Evolutionary conservation across 225 moss, liverwort and hornwort species (phyloP).

Genomic region (Ulota crispa): DNA sequence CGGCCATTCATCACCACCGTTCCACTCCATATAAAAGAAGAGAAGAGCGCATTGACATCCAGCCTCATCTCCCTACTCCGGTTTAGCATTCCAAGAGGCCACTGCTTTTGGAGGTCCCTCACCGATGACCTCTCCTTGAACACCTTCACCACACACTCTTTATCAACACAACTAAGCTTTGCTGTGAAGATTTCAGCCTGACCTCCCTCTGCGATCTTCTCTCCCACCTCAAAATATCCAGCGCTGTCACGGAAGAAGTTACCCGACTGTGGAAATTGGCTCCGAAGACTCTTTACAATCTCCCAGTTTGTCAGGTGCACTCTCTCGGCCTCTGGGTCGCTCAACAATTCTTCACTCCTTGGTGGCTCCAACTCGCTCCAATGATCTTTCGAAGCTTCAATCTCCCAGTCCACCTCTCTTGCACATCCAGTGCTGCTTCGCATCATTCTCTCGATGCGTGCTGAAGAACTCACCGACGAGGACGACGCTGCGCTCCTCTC

Average conservation of each 20-base stretch:
- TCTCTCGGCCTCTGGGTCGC: not conserved
- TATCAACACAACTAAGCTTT: too few species aligned
- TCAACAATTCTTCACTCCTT: not conserved
- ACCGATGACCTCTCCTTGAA: not conserved
- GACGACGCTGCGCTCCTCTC: too few species aligned
- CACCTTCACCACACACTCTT: not conserved
- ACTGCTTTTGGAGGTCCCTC: not conserved
- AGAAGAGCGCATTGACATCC: not conserved
- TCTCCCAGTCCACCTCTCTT: not conserved
- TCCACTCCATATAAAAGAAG: accelerated
- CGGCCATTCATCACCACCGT: not conserved
- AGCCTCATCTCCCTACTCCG: too few species aligned
- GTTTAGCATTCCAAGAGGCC: not conserved
- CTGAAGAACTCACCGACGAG: not conserved
- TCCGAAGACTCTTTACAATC: not conserved
- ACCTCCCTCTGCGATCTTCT: not conserved
- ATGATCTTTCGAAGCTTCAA: not conserved
- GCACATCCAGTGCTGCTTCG: not conserved
- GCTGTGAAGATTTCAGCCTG: not conserved
- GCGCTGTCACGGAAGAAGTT: not conserved
- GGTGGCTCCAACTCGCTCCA: not conserved
- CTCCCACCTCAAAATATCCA: not conserved
- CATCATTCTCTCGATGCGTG: not conserved
- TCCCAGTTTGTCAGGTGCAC: not conserved
- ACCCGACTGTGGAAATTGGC: not conserved